phyloP scores from a whole-genome alignment of 352 stramenopile species.

The Phytophthora vignae region DNA sequence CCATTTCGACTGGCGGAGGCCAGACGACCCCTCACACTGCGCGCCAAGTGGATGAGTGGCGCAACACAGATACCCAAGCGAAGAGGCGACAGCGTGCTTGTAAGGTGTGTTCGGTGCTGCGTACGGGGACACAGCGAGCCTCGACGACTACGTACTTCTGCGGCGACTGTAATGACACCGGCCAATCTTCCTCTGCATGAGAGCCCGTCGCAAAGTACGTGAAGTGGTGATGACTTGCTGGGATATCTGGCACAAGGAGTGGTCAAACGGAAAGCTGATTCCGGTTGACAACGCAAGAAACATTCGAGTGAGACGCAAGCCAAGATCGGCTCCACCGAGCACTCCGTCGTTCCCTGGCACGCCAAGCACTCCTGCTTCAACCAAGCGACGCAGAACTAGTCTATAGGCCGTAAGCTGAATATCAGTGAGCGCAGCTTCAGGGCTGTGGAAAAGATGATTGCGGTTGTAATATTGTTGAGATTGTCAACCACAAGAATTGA shows the following conservation, averaged over 20 bases:
- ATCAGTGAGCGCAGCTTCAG: too few relatives aligned
- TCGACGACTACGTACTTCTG: conserved; percentile 8
- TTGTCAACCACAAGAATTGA: too few relatives aligned
- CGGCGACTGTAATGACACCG: neutral
- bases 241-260: conserved; percentile 11
- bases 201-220: neutral
- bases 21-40: neutral
- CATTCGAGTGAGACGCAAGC: too few relatives aligned
- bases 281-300: neutral
- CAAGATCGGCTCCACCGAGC: too few relatives aligned
- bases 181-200: conserved; percentile 5
- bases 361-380: too few relatives aligned
- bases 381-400: too few relatives aligned
- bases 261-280: neutral
- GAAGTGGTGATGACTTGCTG: conserved; percentile 5
- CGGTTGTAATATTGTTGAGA: too few relatives aligned
- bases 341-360: too few relatives aligned
- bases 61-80: neutral
- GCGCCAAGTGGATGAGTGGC: neutral
- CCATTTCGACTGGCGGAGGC: neutral
- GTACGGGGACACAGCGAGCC: neutral
- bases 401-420: too few relatives aligned
- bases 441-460: too few relatives aligned
- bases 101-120: neutral
- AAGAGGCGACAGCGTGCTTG: neutral